Base-by-base conservation (phyloP, 257 asterid species). In the Rubia yunnanensis region DNA sequence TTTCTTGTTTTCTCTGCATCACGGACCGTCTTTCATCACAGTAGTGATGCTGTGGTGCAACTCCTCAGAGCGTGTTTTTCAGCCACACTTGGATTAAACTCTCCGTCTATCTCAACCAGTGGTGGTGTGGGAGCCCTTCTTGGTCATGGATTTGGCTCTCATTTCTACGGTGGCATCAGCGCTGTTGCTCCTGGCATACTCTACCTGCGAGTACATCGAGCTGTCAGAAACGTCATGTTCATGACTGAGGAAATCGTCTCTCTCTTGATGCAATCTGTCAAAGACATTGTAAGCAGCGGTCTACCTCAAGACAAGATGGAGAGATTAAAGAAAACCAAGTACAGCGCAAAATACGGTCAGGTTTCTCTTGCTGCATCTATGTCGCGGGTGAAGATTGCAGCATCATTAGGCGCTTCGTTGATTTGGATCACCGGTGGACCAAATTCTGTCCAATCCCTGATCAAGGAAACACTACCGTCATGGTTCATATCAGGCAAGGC, bases 71-170 rank as follows among this genome's bases (percentile, higher is more conserved):
- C 81, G 75, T 94, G 96, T 78, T 94, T 94, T 66, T 64, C 92
- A 39, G 58, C 95, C 69, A 81, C 86, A 22, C 89, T 94, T 3
- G 97, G 97, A 60, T 74, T 84, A 31, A 82, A 83, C 70, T 76
- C 83, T 44, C 72, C 87, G 56, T 79, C 88, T 0, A 78, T 83
- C 27, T 71, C 80, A 46, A 80, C 80, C 76, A 79, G 74, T 10
- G 89, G 97, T 41, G 91, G 99, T 5, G 95, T 86, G 20, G 98
- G 99, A 64, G 82, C 94, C 57, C 96, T 94, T 73, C 83, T 94
- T 10, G 99, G 99, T n/a, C 99, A 94, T 28, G 99, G 98, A 46
- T 88, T 88, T 35, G 95, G 96, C 68, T 94, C 96, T 49, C 92
- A 83, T 78, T 77, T 75, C 28, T 67, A 79, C 1, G 91, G 96